Percentiles rank a stretch among this genome's conserved stretches.
These are phyloP conservation scores for Penicillium sclerotiorum DNA, from an alignment of 2,329 filamentous ascomycete species.

Conservation along the genomic window DNA sequence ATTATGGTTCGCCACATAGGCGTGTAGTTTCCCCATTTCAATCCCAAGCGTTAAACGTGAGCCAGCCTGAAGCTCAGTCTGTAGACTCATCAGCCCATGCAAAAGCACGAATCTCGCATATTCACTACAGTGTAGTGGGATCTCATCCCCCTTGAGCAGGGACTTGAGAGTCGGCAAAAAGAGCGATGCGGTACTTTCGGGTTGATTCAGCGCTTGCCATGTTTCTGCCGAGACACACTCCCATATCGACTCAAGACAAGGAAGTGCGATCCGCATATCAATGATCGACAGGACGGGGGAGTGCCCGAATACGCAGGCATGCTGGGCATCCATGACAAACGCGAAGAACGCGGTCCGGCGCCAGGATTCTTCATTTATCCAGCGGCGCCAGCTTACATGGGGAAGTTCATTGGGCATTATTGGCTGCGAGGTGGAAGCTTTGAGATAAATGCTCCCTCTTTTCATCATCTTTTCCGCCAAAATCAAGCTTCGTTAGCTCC, in stretches of 20 bases:
- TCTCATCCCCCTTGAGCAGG: no score
- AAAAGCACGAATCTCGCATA: neutral
- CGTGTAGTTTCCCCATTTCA: no score
- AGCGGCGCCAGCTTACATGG: no score
- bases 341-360: slow-evolving; percentile 2
- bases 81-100: neutral
- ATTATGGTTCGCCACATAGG: no score
- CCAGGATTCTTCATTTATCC: neutral
- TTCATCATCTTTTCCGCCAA: no score
- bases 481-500: no score
- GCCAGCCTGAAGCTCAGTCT: neutral
- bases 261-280: neutral
- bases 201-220: neutral
- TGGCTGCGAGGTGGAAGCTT: no score
- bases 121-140: no score
- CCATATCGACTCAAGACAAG: neutral
- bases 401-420: no score
- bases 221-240: neutral
- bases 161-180: no score
- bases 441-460: no score
- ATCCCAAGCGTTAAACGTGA: neutral
- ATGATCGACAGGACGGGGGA: neutral
- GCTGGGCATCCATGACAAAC: slow-evolving; percentile 4
- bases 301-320: slow-evolving; percentile 2
- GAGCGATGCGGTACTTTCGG: no score